phyloP scores from a whole-genome alignment of 768 basidiomycete genomes.

The Collybiopsis luxurians region DNA sequence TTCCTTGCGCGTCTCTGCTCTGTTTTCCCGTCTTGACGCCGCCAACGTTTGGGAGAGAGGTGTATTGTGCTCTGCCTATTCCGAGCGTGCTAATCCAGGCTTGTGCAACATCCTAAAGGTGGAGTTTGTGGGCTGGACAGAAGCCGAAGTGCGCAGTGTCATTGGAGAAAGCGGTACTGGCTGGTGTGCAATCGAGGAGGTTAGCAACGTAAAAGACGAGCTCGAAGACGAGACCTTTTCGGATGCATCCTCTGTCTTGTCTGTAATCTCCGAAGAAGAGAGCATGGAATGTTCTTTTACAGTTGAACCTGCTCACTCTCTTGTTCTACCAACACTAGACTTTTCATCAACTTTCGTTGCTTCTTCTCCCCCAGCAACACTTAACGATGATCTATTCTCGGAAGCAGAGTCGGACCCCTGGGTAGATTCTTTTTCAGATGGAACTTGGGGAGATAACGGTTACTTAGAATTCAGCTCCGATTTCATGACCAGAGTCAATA shows the following conservation, averaged over 20 bases:
- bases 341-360: conserved; percentile 52
- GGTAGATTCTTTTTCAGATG: conserved; percentile 6
- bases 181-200: conserved; percentile 76
- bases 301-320: conserved; percentile 32
- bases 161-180: conserved; percentile 70
- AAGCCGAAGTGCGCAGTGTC: conserved; percentile 58
- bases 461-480: conserved; percentile 2
- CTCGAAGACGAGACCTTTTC: conserved; percentile 29
- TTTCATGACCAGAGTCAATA: not conserved
- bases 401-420: conserved; percentile 2
- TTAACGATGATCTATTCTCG: not conserved
- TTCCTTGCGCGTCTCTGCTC: conserved; percentile 57
- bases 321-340: conserved; percentile 77
- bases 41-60: conserved; percentile 66
- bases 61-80: conserved; percentile 61
- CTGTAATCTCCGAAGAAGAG: conserved; percentile 17
- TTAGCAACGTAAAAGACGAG: conserved; percentile 24
- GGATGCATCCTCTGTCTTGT: conserved; percentile 27
- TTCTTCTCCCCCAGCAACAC: not conserved
- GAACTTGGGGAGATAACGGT: not conserved
- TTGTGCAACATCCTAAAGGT: conserved; percentile 67
- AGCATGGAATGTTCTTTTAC: not conserved
- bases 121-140: conserved; percentile 73
- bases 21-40: conserved; percentile 71
- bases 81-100: conserved; percentile 35